Percentiles rank a stretch among this genome's conserved stretches.
phyloP scores from a whole-genome alignment of 805 yeast species.

The Dipodascopsis uninucleata region DNA sequence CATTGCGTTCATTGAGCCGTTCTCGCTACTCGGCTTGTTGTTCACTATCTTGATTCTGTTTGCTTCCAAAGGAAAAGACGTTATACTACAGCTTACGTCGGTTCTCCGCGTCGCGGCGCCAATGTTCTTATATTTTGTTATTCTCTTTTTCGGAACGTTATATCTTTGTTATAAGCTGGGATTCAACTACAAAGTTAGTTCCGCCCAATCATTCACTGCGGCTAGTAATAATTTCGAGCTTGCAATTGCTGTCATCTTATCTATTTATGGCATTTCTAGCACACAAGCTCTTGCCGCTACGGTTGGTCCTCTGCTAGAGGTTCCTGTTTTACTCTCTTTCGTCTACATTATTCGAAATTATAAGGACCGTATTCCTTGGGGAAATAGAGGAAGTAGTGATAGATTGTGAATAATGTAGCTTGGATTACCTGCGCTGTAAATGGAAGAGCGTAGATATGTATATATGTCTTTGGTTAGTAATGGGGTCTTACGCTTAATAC shows the following conservation, averaged over 20 bases:
- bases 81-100: conserved; percentile 47
- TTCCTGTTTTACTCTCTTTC: conserved; percentile 44
- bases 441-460: too few relatives aligned
- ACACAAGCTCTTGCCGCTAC: conserved; percentile 57
- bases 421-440: too few relatives aligned
- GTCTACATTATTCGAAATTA: conserved; percentile 28
- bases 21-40: conserved; percentile 50
- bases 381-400: conserved; percentile 19
- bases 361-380: conserved; percentile 15
- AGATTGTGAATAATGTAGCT: too few relatives aligned
- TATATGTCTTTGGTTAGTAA: too few relatives aligned
- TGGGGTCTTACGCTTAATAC: too few relatives aligned
- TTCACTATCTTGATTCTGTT: conserved; percentile 51
- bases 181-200: conserved; percentile 39
- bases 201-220: conserved; percentile 55
- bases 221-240: conserved; percentile 58
- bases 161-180: conserved; percentile 34
- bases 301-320: conserved; percentile 58
- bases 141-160: conserved; percentile 47
- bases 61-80: conserved; percentile 48
- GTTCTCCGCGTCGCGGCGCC: conserved; percentile 53
- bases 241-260: conserved; percentile 52
- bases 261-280: conserved; percentile 51
- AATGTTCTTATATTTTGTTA: conserved; percentile 45
- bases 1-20: conserved; percentile 46